Percentiles rank a stretch among this genome's conserved stretches.
phyloP scores from a whole-genome alignment of 208 protist species.

The Crithidia acanthocephali region DNA sequence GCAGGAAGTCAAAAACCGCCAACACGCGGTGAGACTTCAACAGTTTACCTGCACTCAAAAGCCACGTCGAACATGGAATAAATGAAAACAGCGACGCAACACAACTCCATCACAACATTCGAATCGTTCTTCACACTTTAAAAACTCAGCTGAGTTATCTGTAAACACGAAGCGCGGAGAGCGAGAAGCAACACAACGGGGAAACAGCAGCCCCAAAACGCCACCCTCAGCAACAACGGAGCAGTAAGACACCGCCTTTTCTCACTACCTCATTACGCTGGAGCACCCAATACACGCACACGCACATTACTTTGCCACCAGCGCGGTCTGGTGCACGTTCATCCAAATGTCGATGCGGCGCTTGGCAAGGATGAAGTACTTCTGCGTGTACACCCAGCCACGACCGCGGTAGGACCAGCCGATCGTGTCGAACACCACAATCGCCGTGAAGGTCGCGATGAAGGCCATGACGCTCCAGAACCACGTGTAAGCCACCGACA shows the following conservation, averaged over 20 bases:
- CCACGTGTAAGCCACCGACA: constrained; percentile 53
- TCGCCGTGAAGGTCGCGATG: constrained; percentile 38
- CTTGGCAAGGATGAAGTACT: constrained; percentile 79
- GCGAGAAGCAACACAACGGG: neutral
- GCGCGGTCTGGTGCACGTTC: constrained; percentile 56
- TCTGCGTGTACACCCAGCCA: constrained; percentile 83
- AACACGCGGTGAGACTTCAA: no score
- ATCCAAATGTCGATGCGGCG: constrained; percentile 67
- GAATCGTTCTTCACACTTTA: no score
- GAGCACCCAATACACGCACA: neutral
- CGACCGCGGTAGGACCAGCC: constrained; percentile 46
- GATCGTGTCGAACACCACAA: constrained; percentile 50
- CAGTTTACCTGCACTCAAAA: no score
- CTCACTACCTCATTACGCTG: no score
- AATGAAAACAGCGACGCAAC: no score
- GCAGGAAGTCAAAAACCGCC: no score
- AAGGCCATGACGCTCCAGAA: constrained; percentile 83
- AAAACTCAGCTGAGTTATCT: constrained; percentile 1
- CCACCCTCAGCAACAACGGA: neutral
- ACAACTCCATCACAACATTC: no score
- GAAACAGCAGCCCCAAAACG: neutral
- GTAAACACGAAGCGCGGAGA: constrained; percentile 9
- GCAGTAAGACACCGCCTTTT: no score
- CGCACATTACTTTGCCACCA: constrained; percentile 23
- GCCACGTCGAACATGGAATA: no score